Evolutionary conservation across 371 early-diverging fungal genomes (phyloP).

Genomic region (Apophysomyces trapeziformis): DNA sequence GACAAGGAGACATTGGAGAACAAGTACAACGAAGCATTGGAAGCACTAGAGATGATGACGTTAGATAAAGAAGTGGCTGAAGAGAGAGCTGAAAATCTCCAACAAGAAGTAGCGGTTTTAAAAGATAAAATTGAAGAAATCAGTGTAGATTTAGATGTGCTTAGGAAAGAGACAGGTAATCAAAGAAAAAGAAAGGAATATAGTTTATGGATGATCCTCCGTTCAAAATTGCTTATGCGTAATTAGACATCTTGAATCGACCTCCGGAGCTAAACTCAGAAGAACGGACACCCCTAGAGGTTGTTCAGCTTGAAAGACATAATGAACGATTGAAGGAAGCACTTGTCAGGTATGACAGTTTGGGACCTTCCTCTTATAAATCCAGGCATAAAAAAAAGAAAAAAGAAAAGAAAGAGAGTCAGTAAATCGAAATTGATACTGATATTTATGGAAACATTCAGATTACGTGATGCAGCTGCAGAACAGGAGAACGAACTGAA

Average conservation of each 20-base stretch:
- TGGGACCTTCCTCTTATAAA: too few relatives aligned
- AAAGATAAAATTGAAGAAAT: constrained; percentile 87
- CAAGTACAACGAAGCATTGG: constrained; percentile 72
- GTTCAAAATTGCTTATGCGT: not conserved
- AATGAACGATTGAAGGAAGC: constrained; percentile 91
- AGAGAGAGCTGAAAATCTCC: constrained; percentile 79
- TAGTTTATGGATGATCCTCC: not conserved
- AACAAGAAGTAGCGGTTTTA: constrained; percentile 74
- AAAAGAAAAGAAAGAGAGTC: too few relatives aligned
- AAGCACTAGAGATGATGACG: constrained; percentile 83
- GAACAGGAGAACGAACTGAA: constrained; percentile 73
- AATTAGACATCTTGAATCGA: constrained; percentile 43
- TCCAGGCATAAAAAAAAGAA: too few relatives aligned
- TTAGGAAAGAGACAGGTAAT: constrained; percentile 64
- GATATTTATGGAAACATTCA: constrained; percentile 17
- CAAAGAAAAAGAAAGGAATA: too few relatives aligned
- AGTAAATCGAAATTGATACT: too few relatives aligned
- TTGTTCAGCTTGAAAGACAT: constrained; percentile 75
- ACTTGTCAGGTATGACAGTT: constrained; percentile 58
- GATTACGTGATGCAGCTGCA: constrained; percentile 79
- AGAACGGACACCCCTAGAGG: constrained; percentile 60
- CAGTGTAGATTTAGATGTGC: constrained; percentile 70
- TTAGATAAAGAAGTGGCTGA: constrained; percentile 94
- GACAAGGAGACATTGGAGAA: constrained; percentile 72
- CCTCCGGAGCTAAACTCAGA: constrained; percentile 35